phyloP scores from a whole-genome alignment of 2,329 filamentous ascomycete species.

The Tolypocladium tundrense region DNA sequence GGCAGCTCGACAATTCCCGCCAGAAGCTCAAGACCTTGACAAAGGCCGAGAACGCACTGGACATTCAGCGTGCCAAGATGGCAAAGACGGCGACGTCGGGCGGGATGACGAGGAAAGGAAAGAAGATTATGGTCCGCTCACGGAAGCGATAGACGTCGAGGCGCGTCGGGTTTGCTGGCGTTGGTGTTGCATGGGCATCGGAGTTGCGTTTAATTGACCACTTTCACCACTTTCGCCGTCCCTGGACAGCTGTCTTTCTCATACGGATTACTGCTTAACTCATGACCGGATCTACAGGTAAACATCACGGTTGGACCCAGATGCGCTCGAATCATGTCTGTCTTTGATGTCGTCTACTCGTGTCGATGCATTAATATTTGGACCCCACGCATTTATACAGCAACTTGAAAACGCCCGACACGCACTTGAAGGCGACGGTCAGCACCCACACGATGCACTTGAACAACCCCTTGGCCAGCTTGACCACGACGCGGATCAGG shows the following conservation, averaged over 20 bases:
- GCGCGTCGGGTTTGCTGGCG: neutral
- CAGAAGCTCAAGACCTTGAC: constrained; percentile 44
- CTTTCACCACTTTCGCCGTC: neutral
- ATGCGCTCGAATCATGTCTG: neutral
- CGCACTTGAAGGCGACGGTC: constrained; percentile 43
- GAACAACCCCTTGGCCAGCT: constrained; percentile 41
- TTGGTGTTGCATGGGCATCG: neutral
- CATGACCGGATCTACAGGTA: neutral
- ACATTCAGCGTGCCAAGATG: constrained; percentile 52
- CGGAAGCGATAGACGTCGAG: constrained; percentile 41
- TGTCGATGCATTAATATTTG: constrained; percentile 22
- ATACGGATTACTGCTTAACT: neutral
- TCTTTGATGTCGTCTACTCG: neutral
- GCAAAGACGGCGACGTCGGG: constrained; percentile 53
- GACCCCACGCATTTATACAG: constrained; percentile 40
- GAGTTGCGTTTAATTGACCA: neutral
- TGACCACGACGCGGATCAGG: constrained; percentile 35
- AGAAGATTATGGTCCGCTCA: constrained; percentile 52
- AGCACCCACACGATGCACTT: constrained; percentile 50
- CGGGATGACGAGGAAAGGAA: constrained; percentile 47
- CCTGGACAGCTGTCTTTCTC: too few species aligned
- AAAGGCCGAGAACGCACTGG: constrained; percentile 46
- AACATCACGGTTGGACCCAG: neutral
- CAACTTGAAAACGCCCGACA: constrained; percentile 38
- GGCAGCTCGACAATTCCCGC: constrained; percentile 38